Conservation (phyloP, 2,329 filamentous ascomycete species). For the Rhinocladiella mackenziei region DNA sequence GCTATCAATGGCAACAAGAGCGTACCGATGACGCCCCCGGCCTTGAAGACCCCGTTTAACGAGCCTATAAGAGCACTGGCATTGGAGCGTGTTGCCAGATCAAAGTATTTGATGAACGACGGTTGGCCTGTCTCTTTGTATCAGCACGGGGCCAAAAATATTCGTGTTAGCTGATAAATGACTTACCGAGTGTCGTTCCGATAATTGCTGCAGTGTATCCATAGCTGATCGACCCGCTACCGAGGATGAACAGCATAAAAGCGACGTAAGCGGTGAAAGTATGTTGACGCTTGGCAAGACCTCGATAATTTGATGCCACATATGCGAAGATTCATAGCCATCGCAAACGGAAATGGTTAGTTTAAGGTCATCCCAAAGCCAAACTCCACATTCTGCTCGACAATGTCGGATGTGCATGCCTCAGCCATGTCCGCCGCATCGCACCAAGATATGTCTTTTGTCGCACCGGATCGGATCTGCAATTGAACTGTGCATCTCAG, state of each 20-base stretch:
- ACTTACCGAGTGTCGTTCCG: constrained; percentile 8
- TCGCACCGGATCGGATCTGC: too few relatives aligned
- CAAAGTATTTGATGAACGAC: constrained; percentile 42
- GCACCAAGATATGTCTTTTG: too few relatives aligned
- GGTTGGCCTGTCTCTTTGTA: constrained; percentile 33
- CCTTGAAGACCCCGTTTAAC: constrained; percentile 44
- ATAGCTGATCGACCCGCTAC: constrained; percentile 7
- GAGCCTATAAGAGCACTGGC: constrained; percentile 39
- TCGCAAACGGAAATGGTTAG: too few relatives aligned
- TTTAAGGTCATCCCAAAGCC: too few relatives aligned
- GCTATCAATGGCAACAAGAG: constrained; percentile 5
- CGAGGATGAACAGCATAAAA: constrained; percentile 12
- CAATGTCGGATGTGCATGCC: too few relatives aligned
- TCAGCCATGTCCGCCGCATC: too few relatives aligned
- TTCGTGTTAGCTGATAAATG: not conserved
- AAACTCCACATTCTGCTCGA: too few relatives aligned
- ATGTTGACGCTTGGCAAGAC: constrained; percentile 7
- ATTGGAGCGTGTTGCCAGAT: constrained; percentile 37
- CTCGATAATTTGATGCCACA: too few relatives aligned
- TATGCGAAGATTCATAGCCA: too few relatives aligned
- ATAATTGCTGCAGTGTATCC: constrained; percentile 15
- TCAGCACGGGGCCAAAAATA: not conserved
- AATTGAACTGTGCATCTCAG: too few relatives aligned
- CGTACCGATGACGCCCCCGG: constrained; percentile 37
- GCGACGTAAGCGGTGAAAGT: constrained; percentile 7